Evolutionary conservation across 495 filamentous ascomycete genomes (phyloP).

Genomic region (Neurospora sp.): DNA sequence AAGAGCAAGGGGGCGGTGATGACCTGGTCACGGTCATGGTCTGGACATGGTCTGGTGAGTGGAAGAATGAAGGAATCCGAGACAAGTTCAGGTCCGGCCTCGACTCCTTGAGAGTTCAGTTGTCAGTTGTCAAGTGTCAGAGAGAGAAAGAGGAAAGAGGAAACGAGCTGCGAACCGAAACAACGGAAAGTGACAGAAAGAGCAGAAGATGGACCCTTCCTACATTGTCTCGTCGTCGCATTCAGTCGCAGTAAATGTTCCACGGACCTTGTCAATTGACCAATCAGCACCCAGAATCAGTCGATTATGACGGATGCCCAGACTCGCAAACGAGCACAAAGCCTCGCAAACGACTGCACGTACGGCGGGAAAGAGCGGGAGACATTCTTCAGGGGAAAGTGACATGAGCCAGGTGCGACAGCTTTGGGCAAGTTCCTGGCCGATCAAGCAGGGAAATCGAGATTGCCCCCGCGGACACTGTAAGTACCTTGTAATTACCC

Average conservation of each 20-base stretch:
- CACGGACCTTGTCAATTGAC: background rate
- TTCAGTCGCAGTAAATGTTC: background rate
- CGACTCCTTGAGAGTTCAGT: background rate
- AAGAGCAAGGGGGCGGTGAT: background rate
- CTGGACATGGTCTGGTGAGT: background rate
- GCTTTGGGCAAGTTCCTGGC: background rate
- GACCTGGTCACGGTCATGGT: background rate
- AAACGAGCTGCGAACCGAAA: background rate
- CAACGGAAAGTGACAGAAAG: background rate
- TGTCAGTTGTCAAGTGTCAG: background rate
- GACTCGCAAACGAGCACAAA: background rate
- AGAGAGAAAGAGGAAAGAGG: background rate
- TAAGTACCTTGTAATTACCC: background rate
- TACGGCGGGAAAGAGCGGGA: background rate
- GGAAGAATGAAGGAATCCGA: background rate
- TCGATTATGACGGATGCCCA: background rate
- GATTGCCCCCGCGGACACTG: background rate
- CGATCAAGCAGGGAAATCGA: background rate
- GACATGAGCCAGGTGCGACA: background rate
- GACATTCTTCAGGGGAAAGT: background rate
- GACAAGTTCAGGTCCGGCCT: background rate
- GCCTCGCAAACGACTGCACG: background rate
- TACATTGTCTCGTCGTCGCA: background rate
- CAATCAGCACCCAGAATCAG: background rate
- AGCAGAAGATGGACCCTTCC: background rate